Evolutionary conservation across 768 basidiomycete species (phyloP), one percentile per base, ranked within the genome.

Genomic region (Tubosaeta sp.): DNA sequence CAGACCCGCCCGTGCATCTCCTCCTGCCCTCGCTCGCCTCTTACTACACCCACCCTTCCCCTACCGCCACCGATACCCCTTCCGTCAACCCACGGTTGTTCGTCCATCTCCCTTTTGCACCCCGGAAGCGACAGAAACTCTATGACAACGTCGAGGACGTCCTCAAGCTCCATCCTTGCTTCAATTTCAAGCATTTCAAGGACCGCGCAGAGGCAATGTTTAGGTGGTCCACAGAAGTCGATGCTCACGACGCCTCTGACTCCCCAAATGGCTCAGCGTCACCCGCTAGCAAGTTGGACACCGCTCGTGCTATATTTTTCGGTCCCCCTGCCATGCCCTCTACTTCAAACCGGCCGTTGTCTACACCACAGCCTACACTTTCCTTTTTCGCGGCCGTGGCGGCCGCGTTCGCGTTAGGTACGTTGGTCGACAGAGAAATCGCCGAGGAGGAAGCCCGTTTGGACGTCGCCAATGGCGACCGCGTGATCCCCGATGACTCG

Each of bases 391-490:
- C 83, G 0, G 72, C 78, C 2, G 74, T 80, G 41, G 78, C 79
- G 45, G 81, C 80, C 1, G 73, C 78, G 2, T 76, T 86, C 35
- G 85, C 86, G 1, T 63, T 87, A 48, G 86, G 84, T 27, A 77
- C 78, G 42, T 63, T 76, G 43, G 64, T 71, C 9, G 68, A 72
- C 4, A 61, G 61, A 56, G 65, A 66, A 34, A 51, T 66, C 17
- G 42, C 58, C 47, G 59, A 65, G 48, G 65, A 66, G 26, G 66
- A 66, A 56, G 51, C 39, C 4, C 66, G 65, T 29, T 41, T 68
- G 42, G 66, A 57, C 26, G 49, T 46, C 19, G 65, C 51, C 31
- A 58, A 56, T 46, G 51, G 58, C 16, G 64, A 66, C 25, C 27
- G 54, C 41, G 46, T 48, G 44, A 41, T 48, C n/a, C 32, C 10